phyloP scores from a whole-genome alignment of 2,329 filamentous ascomycete species.

The Knoxdaviesia proteae region DNA sequence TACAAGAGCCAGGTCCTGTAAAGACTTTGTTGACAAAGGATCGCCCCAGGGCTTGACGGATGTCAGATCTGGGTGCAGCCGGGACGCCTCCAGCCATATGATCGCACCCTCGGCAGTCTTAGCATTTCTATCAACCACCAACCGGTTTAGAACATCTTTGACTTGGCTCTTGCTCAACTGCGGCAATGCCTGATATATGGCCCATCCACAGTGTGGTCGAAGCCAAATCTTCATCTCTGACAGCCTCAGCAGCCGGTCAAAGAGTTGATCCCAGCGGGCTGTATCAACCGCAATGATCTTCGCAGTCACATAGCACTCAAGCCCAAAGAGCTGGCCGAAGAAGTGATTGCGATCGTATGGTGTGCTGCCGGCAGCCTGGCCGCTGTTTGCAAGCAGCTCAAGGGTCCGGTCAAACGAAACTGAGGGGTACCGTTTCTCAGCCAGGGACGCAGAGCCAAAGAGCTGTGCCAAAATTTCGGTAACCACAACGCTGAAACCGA shows the following conservation, averaged over 20 bases:
- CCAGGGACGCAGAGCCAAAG: conserved; percentile 29
- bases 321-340: conserved; percentile 71
- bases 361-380: conserved; percentile 28
- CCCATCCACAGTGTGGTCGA: conserved; percentile 67
- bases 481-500: conserved; percentile 77
- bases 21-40: conserved; percentile 49
- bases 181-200: conserved; percentile 52
- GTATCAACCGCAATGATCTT: conserved; percentile 43
- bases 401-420: conserved; percentile 35
- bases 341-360: conserved; percentile 65
- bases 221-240: conserved; percentile 75
- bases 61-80: conserved; percentile 36
- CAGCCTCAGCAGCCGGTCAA: conserved; percentile 53
- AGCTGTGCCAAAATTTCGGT: conserved; percentile 60
- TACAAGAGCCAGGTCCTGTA: conserved; percentile 49
- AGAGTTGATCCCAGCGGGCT: conserved; percentile 42
- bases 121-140: conserved; percentile 44
- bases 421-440: conserved; percentile 24
- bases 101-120: conserved; percentile 78
- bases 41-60: conserved; percentile 56
- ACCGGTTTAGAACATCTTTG: conserved; percentile 37
- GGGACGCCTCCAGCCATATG: conserved; percentile 58
- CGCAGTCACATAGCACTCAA: conserved; percentile 70
- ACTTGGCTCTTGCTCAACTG: conserved; percentile 38
- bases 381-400: conserved; percentile 32